These are phyloP conservation scores for Microstroma glucosiphilum DNA, from an alignment of 1,284 basidiomycete species.

Conservation along the genomic window DNA sequence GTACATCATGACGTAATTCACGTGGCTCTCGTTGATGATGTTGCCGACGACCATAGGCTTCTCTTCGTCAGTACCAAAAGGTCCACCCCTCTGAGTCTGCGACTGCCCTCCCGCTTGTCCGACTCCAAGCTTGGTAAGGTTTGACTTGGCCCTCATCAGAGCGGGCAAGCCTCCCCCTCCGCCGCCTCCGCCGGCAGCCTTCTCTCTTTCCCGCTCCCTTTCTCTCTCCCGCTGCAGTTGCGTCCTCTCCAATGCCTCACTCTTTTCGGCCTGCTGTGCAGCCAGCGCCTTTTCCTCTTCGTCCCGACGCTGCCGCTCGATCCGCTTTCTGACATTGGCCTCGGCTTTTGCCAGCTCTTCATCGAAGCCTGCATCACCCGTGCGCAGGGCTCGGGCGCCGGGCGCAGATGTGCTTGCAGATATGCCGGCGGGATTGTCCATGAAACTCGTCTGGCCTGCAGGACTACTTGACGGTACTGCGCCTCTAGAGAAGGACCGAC, in stretches of 20 bases:
- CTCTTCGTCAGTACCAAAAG: slow-evolving; percentile 23
- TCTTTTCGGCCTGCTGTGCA: slow-evolving; percentile 19
- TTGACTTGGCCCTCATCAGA: slow-evolving; percentile 24
- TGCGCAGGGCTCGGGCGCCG: slow-evolving; percentile 22
- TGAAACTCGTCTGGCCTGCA: no score
- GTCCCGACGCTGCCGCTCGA: slow-evolving; percentile 35
- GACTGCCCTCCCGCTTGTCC: background rate
- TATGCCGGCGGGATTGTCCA: background rate
- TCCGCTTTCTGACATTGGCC: background rate
- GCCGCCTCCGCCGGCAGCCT: slow-evolving; percentile 16
- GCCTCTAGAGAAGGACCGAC: background rate
- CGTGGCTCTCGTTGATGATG: slow-evolving; percentile 90
- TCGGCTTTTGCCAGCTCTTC: slow-evolving; percentile 45
- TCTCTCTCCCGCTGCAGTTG: slow-evolving; percentile 13
- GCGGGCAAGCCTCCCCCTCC: slow-evolving; percentile 5
- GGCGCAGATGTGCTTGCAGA: background rate
- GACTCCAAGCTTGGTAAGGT: slow-evolving; percentile 19
- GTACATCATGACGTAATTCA: slow-evolving; percentile 98
- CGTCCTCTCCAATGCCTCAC: background rate
- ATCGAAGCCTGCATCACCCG: slow-evolving; percentile 44
- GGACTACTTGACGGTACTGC: no score
- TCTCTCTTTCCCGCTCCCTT: slow-evolving; percentile 1
- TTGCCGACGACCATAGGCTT: slow-evolving; percentile 74
- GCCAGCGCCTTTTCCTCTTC: slow-evolving; percentile 32
- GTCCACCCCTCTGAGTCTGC: slow-evolving; percentile 10